Evolutionary conservation across 139 green algal species (phyloP).

Genomic region (Tetraselmis striata): DNA sequence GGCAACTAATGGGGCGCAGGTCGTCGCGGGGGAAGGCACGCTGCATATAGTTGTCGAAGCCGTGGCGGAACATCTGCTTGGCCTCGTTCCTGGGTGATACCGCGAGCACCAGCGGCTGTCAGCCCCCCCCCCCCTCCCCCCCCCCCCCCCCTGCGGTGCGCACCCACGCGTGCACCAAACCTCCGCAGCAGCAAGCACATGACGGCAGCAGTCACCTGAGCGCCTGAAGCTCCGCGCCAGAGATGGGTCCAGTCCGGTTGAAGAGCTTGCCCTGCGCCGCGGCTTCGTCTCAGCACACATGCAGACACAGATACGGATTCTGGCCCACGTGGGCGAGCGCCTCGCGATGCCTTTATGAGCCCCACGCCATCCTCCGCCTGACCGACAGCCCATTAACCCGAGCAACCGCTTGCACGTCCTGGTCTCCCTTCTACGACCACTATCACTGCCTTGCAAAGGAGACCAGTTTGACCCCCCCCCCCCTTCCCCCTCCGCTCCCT

Average conservation of each 20-base stretch:
- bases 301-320: neutral
- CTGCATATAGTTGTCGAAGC: slow-evolving; percentile 62
- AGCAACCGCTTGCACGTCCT: too few relatives aligned
- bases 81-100: slow-evolving; percentile 47
- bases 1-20: slow-evolving; percentile 67
- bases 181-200: too few relatives aligned
- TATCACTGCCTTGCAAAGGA: neutral
- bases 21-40: slow-evolving; percentile 77
- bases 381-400: too few relatives aligned
- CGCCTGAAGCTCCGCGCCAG: neutral
- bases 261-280: neutral
- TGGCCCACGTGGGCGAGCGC: neutral
- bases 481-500: neutral
- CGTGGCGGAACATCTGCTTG: slow-evolving; percentile 61
- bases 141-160: too few relatives aligned
- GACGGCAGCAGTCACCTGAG: too few relatives aligned
- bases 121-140: too few relatives aligned
- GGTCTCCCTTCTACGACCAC: neutral
- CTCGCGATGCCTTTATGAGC: too few relatives aligned
- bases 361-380: too few relatives aligned
- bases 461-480: too few relatives aligned
- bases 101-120: too few relatives aligned
- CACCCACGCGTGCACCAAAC: too few relatives aligned
- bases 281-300: too few relatives aligned
- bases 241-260: neutral